These are phyloP conservation scores for Micromonas commoda DNA, from an alignment of 139 green algal species.

Conservation along the genomic window DNA sequence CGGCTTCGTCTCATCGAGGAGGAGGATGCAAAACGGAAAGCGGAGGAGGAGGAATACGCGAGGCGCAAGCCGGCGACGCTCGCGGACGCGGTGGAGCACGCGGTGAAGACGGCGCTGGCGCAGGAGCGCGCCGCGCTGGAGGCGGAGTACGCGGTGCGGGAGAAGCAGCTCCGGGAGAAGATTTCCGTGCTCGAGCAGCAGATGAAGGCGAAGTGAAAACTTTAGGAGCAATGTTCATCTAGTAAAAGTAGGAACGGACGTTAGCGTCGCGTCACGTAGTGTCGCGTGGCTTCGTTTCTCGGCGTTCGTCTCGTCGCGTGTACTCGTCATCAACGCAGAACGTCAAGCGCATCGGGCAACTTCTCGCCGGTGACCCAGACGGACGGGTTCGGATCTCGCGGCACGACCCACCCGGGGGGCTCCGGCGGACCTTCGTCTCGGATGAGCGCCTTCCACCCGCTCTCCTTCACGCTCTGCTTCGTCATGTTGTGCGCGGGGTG, in stretches of 20 bases:
- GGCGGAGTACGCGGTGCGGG: neutral
- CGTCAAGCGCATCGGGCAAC: too few relatives aligned
- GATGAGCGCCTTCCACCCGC: too few relatives aligned
- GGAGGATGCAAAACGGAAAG: neutral
- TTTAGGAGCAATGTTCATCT: neutral
- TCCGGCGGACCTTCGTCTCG: too few relatives aligned
- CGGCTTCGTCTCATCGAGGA: neutral
- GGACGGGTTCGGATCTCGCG: too few relatives aligned
- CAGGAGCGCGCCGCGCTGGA: neutral
- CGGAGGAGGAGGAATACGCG: neutral
- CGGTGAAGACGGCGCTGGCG: neutral
- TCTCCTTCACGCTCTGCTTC: too few relatives aligned
- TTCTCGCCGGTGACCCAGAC: too few relatives aligned
- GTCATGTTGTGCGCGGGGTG: too few relatives aligned
- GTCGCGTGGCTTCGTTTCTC: too few relatives aligned
- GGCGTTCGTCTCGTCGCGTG: too few relatives aligned
- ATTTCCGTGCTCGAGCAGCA: neutral
- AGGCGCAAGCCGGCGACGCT: neutral
- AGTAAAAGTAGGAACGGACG: neutral
- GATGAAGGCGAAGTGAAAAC: neutral
- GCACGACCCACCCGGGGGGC: too few relatives aligned
- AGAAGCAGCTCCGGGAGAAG: neutral
- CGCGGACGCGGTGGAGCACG: neutral
- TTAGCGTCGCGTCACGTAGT: too few relatives aligned
- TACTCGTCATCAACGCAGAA: too few relatives aligned